These are phyloP conservation scores for Ephemerocybe angulata DNA, from an alignment of 768 basidiomycete genomes.

Conservation along the genomic window DNA sequence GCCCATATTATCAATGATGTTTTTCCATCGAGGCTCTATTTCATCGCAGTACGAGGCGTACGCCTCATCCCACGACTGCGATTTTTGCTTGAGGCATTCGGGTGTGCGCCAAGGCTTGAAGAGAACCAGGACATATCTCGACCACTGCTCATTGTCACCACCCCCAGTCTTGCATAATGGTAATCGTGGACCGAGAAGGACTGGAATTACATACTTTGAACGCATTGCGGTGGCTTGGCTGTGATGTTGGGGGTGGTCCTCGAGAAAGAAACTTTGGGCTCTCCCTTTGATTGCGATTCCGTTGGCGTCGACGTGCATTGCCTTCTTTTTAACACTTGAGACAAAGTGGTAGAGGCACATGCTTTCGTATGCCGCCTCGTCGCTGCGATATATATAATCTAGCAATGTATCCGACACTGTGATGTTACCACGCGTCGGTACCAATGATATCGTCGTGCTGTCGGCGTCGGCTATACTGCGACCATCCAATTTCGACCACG, in stretches of 20 bases:
- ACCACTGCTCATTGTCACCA: neutral
- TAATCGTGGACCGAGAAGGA: neutral
- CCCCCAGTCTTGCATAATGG: neutral
- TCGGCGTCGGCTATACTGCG: no score
- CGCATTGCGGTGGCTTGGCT: neutral
- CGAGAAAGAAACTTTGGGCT: neutral
- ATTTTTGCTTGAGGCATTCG: neutral
- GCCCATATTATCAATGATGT: no score
- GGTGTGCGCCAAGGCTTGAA: neutral
- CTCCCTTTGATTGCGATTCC: no score
- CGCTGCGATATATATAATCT: no score
- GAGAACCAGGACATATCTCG: constrained; percentile 5
- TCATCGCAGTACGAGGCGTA: neutral
- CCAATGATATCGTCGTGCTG: no score
- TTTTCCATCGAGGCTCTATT: constrained; percentile 15
- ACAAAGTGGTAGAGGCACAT: no score
- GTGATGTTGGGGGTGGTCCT: neutral
- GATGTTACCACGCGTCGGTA: no score
- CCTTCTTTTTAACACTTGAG: no score
- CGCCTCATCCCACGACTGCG: neutral
- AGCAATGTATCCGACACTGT: no score
- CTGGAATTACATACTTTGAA: neutral
- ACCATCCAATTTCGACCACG: no score
- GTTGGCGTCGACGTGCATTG: no score
- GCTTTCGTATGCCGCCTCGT: no score